Evolutionary conservation across 331 rosid species (phyloP).

Genomic region (Malus hybrid): DNA sequence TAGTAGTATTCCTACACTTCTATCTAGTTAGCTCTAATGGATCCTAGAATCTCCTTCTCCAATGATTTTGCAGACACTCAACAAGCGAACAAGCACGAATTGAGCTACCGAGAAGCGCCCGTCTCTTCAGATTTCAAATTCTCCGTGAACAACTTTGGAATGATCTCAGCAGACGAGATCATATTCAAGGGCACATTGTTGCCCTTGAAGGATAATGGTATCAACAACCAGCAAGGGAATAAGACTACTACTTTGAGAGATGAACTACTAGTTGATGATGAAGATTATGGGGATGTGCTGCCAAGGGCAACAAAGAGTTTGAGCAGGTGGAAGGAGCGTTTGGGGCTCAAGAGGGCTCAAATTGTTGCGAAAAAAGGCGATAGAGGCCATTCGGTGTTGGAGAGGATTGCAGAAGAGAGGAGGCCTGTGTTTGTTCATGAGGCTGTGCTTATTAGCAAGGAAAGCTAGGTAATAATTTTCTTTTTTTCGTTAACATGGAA

Average conservation of each 20-base stretch:
- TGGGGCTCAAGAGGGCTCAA: constrained; percentile 48
- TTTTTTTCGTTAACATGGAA: neutral
- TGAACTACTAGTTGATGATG: constrained; percentile 55
- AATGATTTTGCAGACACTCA: constrained; percentile 75
- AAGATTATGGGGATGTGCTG: constrained; percentile 37
- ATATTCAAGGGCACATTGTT: constrained; percentile 71
- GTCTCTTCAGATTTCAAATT: constrained; percentile 92
- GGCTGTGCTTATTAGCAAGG: constrained; percentile 33
- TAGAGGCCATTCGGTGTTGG: constrained; percentile 36
- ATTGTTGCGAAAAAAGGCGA: constrained; percentile 38
- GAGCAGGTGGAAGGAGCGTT: constrained; percentile 68
- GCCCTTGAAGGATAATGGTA: constrained; percentile 45
- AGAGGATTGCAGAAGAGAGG: constrained; percentile 49
- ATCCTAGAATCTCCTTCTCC: constrained; percentile 95
- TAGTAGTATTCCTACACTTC: too few species aligned
- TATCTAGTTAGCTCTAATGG: constrained; percentile 23
- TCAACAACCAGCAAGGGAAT: constrained; percentile 22
- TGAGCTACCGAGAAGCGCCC: constrained; percentile 79
- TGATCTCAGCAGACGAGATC: constrained; percentile 81
- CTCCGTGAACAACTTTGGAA: constrained; percentile 56
- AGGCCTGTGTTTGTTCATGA: constrained; percentile 39
- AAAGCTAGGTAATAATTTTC: constrained; percentile 38
- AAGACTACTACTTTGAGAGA: constrained; percentile 74
- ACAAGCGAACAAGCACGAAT: constrained; percentile 48
- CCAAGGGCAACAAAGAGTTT: constrained; percentile 49